Base-by-base conservation (phyloP, 371 early-diverging fungal species). In the Mortierella sp. region DNA sequence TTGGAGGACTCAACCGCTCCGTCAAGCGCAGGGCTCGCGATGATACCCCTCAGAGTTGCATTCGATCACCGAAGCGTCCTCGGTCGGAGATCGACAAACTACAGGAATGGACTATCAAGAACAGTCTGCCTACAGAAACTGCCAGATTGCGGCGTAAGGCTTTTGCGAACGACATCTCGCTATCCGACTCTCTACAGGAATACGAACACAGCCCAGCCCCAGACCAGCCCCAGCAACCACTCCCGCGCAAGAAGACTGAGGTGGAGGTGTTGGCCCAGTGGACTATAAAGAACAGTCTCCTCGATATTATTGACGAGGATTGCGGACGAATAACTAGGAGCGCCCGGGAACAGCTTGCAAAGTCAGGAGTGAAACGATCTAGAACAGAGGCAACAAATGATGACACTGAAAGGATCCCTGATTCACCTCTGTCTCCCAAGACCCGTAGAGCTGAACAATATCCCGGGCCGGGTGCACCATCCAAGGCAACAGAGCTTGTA, bases 31-130 rank as follows among this genome's bases (percentile, higher is more conserved):
- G 25, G 25, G 7, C 16, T 8, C 17, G 16, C 40, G 13, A 13
- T 0, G 41, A 13, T n/a, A 37, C 16, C 12, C 12, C 2, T 31
- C 10, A 37, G 24, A 37, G 12, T 22, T 5, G 41, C 13, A 21
- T 4, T 34, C n/a, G n/a, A n/a, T n/a, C n/a, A 34, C 13, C 44
- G 24, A 8, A 25, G 14, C 13, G 24, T 17, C 39, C 2, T 21
- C 31, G 43, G 16, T 52, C 54, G 9, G 62, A 62, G 27, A 22
- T 62, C 8, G 62, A 62, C 1, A 45, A 54, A 12, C 41, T 62
- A 31, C 53, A 54, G 39, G 34, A 37, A 14, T 62, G 62, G 62
- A 54, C 54, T 10, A 62, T 62, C 27, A 62, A 62, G 48, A 16
- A 39, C 48, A 62, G 51, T n/a, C n/a, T 41, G 19, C 60, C 39